Evolutionary conservation across 495 filamentous ascomycete species (phyloP), one percentile per base, ranked within the genome.

Genomic region (Acidiella bohemica): DNA sequence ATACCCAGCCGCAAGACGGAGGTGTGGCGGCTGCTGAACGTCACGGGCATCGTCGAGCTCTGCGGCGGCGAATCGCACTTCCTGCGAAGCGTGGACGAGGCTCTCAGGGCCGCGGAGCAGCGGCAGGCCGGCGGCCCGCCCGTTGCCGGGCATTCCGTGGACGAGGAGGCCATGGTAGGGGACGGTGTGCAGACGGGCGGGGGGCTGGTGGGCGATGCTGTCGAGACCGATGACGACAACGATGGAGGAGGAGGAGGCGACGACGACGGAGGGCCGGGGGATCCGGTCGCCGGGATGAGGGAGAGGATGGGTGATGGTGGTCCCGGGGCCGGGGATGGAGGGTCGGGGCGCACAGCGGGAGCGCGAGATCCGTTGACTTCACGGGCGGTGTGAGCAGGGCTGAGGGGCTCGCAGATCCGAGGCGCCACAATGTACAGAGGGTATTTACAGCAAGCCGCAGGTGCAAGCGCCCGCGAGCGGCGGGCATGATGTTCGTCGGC

Each of bases 11-110:
- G 68, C 20, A 42, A 27, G 42, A 50, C 28, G 30, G 58, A 68
- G 11, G 78, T 96, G 0, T 88, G 78, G 63, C 59, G 68, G 41
- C 64, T 82, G 53, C 81, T 96, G 58, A 65, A 76, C 17, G 63
- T 72, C 26, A 86, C 81, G 49, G 86, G 90, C 16, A 93, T 96
- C 51, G 68, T 94, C 12, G 80, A 85, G 25, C 60, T 73, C 27
- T 77, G 76, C 42, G 82, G 90, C 18, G 80, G 90, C 0, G 62
- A 71, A 51, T 51, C 63, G 5, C 76, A 88, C 53, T 93, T 95
- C 60, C 81, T 93, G 12, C 66, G 71, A 16, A 77, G 77, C 52
- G 84, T 97, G 8, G 76, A 84, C 25, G 80, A 92, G 53, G 90
- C 90, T 14, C 56, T 95, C 51, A 73, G 73, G 40, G 55, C 86